Percentiles rank a stretch among this genome's conserved stretches.
Evolutionary conservation across 1,139 yeast species (phyloP).

Genomic region (Geotrichum europaeum): DNA sequence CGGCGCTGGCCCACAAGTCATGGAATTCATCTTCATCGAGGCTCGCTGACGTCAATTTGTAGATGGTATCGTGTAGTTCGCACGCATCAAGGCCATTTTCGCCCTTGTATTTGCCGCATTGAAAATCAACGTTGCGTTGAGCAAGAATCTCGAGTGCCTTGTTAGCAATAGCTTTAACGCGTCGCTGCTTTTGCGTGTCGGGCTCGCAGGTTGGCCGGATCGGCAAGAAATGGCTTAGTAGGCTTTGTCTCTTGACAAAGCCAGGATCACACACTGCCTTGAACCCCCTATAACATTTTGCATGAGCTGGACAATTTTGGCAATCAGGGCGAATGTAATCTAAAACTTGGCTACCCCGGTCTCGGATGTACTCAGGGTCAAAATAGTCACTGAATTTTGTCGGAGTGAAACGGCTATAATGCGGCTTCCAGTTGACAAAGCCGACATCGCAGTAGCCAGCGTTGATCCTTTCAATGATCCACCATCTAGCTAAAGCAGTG

Average conservation of each 20-base stretch:
- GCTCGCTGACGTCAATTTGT: constrained; percentile 34
- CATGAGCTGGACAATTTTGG: constrained; percentile 74
- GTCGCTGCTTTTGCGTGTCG: constrained; percentile 67
- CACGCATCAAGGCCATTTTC: constrained; percentile 27
- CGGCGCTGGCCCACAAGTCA: constrained; percentile 68
- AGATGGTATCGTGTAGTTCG: constrained; percentile 28
- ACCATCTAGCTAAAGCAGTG: constrained; percentile 28
- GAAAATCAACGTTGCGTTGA: constrained; percentile 58
- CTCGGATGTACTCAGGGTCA: constrained; percentile 18
- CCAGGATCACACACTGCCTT: constrained; percentile 65
- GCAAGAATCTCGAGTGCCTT: constrained; percentile 64
- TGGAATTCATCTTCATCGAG: constrained; percentile 71
- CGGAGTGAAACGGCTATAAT: constrained; percentile 10
- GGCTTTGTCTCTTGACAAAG: constrained; percentile 50
- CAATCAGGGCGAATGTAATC: constrained; percentile 55
- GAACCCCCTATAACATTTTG: constrained; percentile 59
- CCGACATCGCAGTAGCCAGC: constrained; percentile 37
- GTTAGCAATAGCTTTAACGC: constrained; percentile 59
- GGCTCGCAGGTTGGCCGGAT: constrained; percentile 62
- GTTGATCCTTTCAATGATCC: constrained; percentile 29
- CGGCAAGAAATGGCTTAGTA: constrained; percentile 55
- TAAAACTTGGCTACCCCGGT: constrained; percentile 23
- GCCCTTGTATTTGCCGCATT: constrained; percentile 55
- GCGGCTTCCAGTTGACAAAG: constrained; percentile 17
- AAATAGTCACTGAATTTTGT: constrained; percentile 11